These are phyloP conservation scores for Annulohypoxylon nitens DNA, from an alignment of 495 filamentous ascomycete genomes.

Conservation along the genomic window DNA sequence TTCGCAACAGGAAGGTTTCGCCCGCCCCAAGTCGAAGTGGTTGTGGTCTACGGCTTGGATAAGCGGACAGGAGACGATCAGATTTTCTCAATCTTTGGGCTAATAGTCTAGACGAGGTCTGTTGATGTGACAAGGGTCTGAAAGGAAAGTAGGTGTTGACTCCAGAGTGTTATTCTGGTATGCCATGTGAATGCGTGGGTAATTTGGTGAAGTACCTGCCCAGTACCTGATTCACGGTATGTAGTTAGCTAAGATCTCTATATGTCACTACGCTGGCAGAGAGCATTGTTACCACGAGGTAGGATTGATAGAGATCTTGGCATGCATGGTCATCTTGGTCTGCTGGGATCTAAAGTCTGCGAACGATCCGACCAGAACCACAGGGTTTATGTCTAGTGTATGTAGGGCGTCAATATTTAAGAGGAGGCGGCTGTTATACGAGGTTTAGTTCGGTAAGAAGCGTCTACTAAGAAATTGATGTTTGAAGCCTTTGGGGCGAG, in stretches of 20 bases:
- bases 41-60: conserved; percentile 8
- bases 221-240: conserved; percentile 3
- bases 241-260: conserved; percentile 31
- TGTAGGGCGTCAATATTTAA: neutral
- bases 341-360: neutral
- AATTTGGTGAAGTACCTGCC: neutral
- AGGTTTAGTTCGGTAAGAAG: neutral
- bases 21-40: conserved; percentile 13
- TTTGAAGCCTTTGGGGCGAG: neutral
- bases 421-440: neutral
- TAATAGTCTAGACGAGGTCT: conserved; percentile 17
- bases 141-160: conserved; percentile 1
- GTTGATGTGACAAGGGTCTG: conserved; percentile 19
- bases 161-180: conserved; percentile 11
- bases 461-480: neutral
- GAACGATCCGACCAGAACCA: conserved; percentile 7
- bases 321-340: conserved; percentile 12
- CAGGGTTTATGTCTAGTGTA: neutral
- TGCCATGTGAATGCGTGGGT: neutral
- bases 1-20: neutral
- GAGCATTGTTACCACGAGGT: conserved; percentile 12
- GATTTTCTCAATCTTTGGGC: conserved; percentile 2
- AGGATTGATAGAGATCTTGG: conserved; percentile 24
- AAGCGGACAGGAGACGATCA: conserved; percentile 12
- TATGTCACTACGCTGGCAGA: neutral